These are phyloP conservation scores for Bacterosira constricta DNA, from an alignment of 108 stramenopile genomes.

Conservation along the genomic window DNA sequence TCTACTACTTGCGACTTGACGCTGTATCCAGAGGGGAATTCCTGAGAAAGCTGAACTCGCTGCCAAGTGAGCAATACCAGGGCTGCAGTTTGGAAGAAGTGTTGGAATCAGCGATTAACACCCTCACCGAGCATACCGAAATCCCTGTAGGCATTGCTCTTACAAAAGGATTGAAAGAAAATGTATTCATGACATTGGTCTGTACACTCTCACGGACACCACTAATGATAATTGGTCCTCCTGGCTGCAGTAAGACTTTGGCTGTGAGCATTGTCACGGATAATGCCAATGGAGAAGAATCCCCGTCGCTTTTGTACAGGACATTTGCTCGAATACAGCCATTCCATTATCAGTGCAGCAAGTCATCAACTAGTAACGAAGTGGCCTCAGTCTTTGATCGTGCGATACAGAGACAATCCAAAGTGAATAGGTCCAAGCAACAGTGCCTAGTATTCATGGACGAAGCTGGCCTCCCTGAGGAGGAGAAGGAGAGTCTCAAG, in stretches of 20 bases:
- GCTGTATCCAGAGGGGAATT: slow-evolving; percentile 6
- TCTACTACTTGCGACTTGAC: slow-evolving; percentile 34
- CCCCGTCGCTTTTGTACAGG: slow-evolving; percentile 19
- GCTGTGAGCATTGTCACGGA: slow-evolving; percentile 40
- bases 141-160: slow-evolving; percentile 31
- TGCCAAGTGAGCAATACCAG: slow-evolving; percentile 19
- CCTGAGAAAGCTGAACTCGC: slow-evolving; percentile 3
- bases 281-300: slow-evolving; percentile 41
- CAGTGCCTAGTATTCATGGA: slow-evolving; percentile 39
- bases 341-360: slow-evolving; percentile 45
- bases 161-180: slow-evolving; percentile 32
- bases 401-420: slow-evolving; percentile 26
- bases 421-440: slow-evolving; percentile 18
- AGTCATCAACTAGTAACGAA: slow-evolving; percentile 39
- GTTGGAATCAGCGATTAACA: slow-evolving; percentile 22
- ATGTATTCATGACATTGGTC: slow-evolving; percentile 32
- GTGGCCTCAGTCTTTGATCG: slow-evolving; percentile 27
- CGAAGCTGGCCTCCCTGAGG: slow-evolving; percentile 45
- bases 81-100: slow-evolving; percentile 5
- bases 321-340: slow-evolving; percentile 28
- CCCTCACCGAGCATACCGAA: slow-evolving; percentile 6
- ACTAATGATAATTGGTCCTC: slow-evolving; percentile 31
- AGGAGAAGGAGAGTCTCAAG: slow-evolving; percentile 50
- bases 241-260: slow-evolving; percentile 19
- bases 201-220: slow-evolving; percentile 26